These are phyloP conservation scores for Turnera subulata DNA, from an alignment of 345 rosid species.

Conservation along the genomic window DNA sequence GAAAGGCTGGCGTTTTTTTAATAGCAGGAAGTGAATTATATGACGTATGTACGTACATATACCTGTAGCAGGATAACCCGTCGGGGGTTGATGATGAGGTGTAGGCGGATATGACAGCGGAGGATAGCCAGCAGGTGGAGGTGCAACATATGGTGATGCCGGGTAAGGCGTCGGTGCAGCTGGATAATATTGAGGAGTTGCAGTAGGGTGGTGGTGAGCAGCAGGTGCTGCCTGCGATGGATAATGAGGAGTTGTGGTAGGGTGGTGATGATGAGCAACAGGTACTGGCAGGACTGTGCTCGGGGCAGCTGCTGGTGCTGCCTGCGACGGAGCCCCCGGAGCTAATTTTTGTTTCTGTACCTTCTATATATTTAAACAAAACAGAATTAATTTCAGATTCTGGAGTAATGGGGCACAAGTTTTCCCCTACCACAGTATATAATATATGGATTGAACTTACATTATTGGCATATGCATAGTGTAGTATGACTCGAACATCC, in stretches of 20 bases:
- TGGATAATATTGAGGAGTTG: slow-evolving; percentile 4
- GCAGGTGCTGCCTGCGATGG: too few species aligned
- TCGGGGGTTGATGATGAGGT: neutral
- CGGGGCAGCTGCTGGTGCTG: slow-evolving; percentile 6
- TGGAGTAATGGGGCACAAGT: too few species aligned
- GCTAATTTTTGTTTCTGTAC: slow-evolving; percentile 6
- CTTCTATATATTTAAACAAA: neutral
- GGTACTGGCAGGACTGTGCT: slow-evolving; percentile 17
- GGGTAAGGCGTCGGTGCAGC: slow-evolving; percentile 3
- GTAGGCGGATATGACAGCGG: slow-evolving; percentile 1
- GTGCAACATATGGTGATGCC: slow-evolving; percentile 1
- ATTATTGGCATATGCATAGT: slow-evolving; percentile 24
- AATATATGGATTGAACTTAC: neutral
- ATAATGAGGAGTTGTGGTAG: neutral
- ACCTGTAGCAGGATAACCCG: slow-evolving; percentile 11
- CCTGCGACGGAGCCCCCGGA: slow-evolving; percentile 15
- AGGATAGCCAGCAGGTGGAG: slow-evolving; percentile 18
- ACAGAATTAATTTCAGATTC: neutral
- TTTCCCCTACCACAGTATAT: too few species aligned
- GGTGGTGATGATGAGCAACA: slow-evolving; percentile 12
- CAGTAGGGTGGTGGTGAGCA: neutral
- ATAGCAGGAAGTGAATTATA: too few species aligned
- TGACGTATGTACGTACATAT: too few species aligned
- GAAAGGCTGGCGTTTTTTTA: too few species aligned
- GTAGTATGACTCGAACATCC: slow-evolving; percentile 41